These are phyloP conservation scores for Eragrostis tef DNA, from an alignment of 202 grass and related monocot genomes.

Conservation along the genomic window DNA sequence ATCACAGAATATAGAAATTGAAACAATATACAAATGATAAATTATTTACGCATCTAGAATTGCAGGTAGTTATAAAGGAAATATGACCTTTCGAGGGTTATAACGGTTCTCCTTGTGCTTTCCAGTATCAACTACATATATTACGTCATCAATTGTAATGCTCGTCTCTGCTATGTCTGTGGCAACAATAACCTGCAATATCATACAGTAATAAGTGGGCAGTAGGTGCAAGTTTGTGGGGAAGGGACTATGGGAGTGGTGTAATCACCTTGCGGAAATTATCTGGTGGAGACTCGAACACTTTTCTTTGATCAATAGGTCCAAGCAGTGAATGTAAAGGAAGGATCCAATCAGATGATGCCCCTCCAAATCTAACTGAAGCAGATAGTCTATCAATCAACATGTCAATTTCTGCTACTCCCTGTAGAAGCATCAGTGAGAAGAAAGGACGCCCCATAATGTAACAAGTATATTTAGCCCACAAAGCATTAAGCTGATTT, in stretches of 20 bases:
- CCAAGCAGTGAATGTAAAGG: conserved; percentile 96
- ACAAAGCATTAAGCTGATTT: conserved; percentile 38
- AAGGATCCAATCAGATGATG: conserved; percentile 92
- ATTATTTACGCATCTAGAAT: background rate
- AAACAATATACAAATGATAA: conserved; percentile 35
- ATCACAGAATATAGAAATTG: background rate
- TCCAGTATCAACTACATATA: conserved; percentile 94
- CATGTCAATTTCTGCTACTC: conserved; percentile 97
- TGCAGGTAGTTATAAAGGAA: conserved; percentile 22
- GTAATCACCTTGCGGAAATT: conserved; percentile 80
- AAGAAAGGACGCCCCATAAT: conserved; percentile 23
- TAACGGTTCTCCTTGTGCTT: conserved; percentile 97
- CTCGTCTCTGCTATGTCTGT: conserved; percentile 99
- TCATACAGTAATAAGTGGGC: conserved; percentile 39
- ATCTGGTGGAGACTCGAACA: conserved; percentile 81
- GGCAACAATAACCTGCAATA: conserved; percentile 90
- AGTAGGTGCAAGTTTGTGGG: background rate
- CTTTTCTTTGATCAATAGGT: conserved; percentile 87
- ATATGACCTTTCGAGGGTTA: conserved; percentile 86
- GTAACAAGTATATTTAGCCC: conserved; percentile 34
- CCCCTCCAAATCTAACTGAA: conserved; percentile 77
- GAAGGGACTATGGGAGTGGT: background rate
- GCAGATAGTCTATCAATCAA: conserved; percentile 91
- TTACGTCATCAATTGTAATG: conserved; percentile 98
- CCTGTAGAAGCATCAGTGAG: conserved; percentile 58